Evolutionary conservation across 176 grass and related monocot genomes (phyloP), one percentile per base, ranked within the genome.

Genomic region (Hordeum marinum): DNA sequence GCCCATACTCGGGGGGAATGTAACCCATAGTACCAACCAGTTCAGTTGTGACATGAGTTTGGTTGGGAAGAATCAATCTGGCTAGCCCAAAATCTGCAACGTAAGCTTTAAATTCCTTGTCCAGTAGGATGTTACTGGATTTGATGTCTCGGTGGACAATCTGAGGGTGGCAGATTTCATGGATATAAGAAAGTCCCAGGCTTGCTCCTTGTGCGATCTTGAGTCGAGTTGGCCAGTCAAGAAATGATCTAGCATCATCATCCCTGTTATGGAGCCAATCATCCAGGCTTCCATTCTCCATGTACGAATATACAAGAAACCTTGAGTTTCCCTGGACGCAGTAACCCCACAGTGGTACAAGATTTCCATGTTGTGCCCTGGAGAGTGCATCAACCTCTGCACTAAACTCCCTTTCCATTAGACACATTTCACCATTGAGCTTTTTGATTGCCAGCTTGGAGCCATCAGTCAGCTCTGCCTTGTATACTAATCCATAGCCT

Each of bases 81-180:
- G 94, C 82, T 0, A 96, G 80, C 26, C 94, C 94, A 66, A 96
- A 96, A 84, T 96, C 94, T 25, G 91, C 94, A 78, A 96, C 81
- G 72, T 91, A 80, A 35, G 94, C 86, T 35, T 96, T 69, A 43
- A 96, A 88, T 55, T 85, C 86, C 64, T 87, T 61, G 54, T 96
- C 94, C 4, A 96, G 85, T 29, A 96, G 63, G 60, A 96, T 96
- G 31, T 96, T 96, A 17, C 94, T 93, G 55, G 86, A 93, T 65
- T 96, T 96, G 15, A 96, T 94, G 46, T 91, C 92, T 18, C 92
- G 74, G 48, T 94, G 92, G 8, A 94, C 71, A 63, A 94, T 94
- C 0, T 89, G 86, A 7, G 89, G 89, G 2, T 89, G 68, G 41
- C 89, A 94, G 2, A 57, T 40, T 50, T 94, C 76, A 87, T 94